These are phyloP conservation scores for Aquanectria penicillioides DNA, from an alignment of 2,329 filamentous ascomycete species.

Conservation along the genomic window DNA sequence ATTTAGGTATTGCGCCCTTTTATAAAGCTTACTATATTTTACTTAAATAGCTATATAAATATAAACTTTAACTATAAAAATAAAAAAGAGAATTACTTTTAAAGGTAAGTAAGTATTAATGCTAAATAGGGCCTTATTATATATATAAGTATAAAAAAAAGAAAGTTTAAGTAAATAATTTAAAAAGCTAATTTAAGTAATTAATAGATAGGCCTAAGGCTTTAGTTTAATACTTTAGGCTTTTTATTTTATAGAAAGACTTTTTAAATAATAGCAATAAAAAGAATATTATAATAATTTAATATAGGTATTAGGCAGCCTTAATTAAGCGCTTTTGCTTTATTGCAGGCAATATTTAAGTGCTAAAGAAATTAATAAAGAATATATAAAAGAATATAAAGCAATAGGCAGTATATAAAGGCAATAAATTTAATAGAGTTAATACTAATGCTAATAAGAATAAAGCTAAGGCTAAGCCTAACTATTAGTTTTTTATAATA, in stretches of 20 bases:
- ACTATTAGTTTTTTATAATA: too few relatives aligned
- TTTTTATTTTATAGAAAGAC: neutral
- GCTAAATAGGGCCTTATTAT: too few relatives aligned
- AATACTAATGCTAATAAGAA: neutral
- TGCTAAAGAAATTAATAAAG: constrained; percentile 9
- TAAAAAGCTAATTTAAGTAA: too few relatives aligned
- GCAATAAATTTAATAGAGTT: neutral
- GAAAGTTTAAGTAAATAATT: too few relatives aligned
- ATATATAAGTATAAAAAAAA: too few relatives aligned
- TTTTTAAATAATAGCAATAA: constrained; percentile 1
- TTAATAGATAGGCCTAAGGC: neutral
- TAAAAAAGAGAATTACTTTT: neutral
- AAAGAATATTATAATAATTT: neutral
- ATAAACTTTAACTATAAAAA: constrained; percentile 6
- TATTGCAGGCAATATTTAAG: constrained; percentile 7
- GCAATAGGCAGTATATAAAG: neutral
- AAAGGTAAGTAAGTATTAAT: neutral
- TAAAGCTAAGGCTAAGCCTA: neutral
- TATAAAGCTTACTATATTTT: neutral
- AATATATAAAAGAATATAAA: constrained; percentile 1
- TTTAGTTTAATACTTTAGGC: neutral
- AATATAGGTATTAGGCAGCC: too few relatives aligned
- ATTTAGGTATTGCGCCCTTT: neutral
- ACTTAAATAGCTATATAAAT: constrained; percentile 1
- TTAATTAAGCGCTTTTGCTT: neutral